Evolutionary conservation across 495 filamentous ascomycete species (phyloP).

Genomic region (Xylaria bambusicola): DNA sequence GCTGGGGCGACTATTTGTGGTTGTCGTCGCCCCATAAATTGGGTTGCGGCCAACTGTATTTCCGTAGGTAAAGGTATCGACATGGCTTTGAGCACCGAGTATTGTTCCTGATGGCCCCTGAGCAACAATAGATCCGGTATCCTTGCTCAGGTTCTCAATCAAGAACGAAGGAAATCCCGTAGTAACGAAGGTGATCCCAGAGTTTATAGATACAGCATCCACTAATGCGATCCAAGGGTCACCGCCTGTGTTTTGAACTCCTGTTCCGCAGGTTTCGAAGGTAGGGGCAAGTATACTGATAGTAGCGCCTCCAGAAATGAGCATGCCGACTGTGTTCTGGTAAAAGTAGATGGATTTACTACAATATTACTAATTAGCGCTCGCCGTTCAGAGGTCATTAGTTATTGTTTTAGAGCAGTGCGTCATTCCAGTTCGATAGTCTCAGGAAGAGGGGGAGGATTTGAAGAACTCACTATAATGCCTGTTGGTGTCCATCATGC

Average conservation of each 20-base stretch:
- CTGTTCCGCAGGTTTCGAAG: slow-evolving; percentile 57
- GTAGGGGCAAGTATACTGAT: slow-evolving; percentile 51
- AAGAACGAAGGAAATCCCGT: slow-evolving; percentile 41
- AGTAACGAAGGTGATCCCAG: slow-evolving; percentile 40
- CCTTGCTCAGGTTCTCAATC: slow-evolving; percentile 46
- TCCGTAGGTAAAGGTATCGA: slow-evolving; percentile 40
- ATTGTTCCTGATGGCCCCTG: slow-evolving; percentile 30
- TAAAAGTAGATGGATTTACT: slow-evolving; percentile 62
- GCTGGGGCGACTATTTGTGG: slow-evolving; percentile 28
- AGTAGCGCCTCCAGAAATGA: slow-evolving; percentile 62
- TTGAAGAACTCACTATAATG: slow-evolving; percentile 48
- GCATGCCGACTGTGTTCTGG: slow-evolving; percentile 58
- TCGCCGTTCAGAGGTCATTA: neutral
- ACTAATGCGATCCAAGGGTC: slow-evolving; percentile 43
- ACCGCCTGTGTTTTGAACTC: slow-evolving; percentile 56
- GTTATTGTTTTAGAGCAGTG: neutral
- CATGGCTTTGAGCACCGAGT: slow-evolving; percentile 25
- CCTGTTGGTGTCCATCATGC: slow-evolving; percentile 69
- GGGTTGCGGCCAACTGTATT: slow-evolving; percentile 64
- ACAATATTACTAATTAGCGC: neutral
- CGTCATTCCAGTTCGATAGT: neutral
- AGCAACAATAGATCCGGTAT: slow-evolving; percentile 34
- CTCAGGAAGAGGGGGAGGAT: neutral
- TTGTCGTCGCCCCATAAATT: slow-evolving; percentile 57
- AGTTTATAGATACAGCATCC: slow-evolving; percentile 43